Evolutionary conservation across 2,329 filamentous ascomycete species (phyloP), one percentile per base, ranked within the genome.

Genomic region (Drechmeria coniospora): DNA sequence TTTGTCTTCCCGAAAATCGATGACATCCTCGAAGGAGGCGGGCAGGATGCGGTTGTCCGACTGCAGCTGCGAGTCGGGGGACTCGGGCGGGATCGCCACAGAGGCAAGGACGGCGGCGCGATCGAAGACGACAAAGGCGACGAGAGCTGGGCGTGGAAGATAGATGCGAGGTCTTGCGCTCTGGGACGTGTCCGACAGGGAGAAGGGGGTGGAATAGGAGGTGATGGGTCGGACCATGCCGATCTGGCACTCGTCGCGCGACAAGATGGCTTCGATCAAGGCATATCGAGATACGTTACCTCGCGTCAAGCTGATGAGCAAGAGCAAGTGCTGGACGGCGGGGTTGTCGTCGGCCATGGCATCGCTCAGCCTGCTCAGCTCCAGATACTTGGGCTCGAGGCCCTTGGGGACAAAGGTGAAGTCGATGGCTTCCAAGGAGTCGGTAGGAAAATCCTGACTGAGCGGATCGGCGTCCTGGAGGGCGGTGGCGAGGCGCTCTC

Each of bases 121-220:
- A 32, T 79, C 76, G 39, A 94, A 84, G 1, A 87, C 64, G 21
- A 90, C 53, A 46, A 86, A 92, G 6, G 82, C 84, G 15, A 86
- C 79, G 22, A 90, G 67, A 8, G 73, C 75, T 11, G 83, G 79
- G 27, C 69, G 70, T 5, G 90, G 84, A 11, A 95, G 61, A 35
- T 87, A 74, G 12, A 98, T 47, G 30, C 70, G 71, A 23, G 82
- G 78, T 36, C 63, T 56, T 12, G 49, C 36, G 6, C 54, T 42
- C 13, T 58, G 51, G 3, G 41, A 31, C 7, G 44, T 32, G 21
- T 46, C 39, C 14, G 53, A 50, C 9, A 50, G 39, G 27, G 67
- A 51, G 36, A 61, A 46, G 28, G 68, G 59, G 31, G 63, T 65
- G 29, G 58, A 68, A 47, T 74, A 83, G 26, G 73, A 70, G 21